Conservation (phyloP, 257 asterid species). For the Solanum sitiens region DNA sequence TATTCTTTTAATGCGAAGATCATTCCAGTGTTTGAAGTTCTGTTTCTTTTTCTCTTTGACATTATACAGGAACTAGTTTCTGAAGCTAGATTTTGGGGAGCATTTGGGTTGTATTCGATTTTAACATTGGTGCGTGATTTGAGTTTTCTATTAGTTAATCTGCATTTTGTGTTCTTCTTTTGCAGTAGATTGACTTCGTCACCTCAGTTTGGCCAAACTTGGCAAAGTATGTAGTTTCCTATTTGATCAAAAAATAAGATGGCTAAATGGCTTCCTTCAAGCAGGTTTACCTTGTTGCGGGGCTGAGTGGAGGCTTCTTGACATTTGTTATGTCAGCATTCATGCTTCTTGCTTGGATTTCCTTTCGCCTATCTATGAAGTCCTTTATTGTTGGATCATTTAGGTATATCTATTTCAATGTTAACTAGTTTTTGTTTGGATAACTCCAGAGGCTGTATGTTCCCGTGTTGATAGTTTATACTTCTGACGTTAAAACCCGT, state of each 20-base stretch:
- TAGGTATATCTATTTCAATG: slow-evolving; percentile 31
- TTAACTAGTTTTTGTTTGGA: not conserved
- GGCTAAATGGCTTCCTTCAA: slow-evolving; percentile 26
- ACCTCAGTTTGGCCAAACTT: not conserved
- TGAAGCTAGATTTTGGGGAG: slow-evolving; percentile 99
- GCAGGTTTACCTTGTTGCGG: slow-evolving; percentile 76
- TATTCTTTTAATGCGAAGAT: not conserved
- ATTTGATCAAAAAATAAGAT: not conserved
- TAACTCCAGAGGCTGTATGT: not conserved
- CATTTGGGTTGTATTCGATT: slow-evolving; percentile 83
- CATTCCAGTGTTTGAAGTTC: not conserved
- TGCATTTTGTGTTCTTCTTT: not conserved
- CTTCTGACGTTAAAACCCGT: not conserved
- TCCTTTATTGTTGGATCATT: slow-evolving; percentile 56
- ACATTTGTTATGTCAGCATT: slow-evolving; percentile 52
- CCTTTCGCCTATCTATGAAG: slow-evolving; percentile 45
- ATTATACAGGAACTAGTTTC: slow-evolving; percentile 55
- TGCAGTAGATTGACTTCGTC: not conserved
- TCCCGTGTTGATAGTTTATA: not conserved
- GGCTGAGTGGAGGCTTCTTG: slow-evolving; percentile 82
- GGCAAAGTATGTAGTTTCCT: not conserved
- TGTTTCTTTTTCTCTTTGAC: not conserved
- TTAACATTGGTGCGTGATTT: slow-evolving; percentile 58
- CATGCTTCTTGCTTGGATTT: slow-evolving; percentile 89
- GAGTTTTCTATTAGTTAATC: not conserved